phyloP scores from a whole-genome alignment of 495 filamentous ascomycete genomes.

The Neurospora sp. region DNA sequence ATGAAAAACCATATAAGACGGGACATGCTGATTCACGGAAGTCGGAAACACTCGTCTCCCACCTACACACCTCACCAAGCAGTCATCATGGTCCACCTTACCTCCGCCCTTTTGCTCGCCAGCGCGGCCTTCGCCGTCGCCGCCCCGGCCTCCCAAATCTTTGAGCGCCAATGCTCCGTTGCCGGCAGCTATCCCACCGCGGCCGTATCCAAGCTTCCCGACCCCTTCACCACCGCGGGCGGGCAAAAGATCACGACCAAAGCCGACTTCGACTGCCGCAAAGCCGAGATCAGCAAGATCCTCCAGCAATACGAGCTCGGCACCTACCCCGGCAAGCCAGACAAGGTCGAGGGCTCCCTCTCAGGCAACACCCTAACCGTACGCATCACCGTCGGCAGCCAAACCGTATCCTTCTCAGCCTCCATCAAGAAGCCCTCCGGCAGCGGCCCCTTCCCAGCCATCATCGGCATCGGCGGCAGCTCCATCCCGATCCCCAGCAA shows the following conservation, averaged over 20 bases:
- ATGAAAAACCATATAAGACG: slow-evolving; percentile 9
- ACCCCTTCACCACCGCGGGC: slow-evolving; percentile 40
- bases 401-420: slow-evolving; percentile 35
- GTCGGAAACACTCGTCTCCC: neutral
- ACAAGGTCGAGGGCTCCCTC: slow-evolving; percentile 33
- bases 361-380: slow-evolving; percentile 32
- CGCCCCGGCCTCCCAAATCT: slow-evolving; percentile 31
- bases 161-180: slow-evolving; percentile 31
- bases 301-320: slow-evolving; percentile 45
- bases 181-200: slow-evolving; percentile 17
- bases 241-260: slow-evolving; percentile 35
- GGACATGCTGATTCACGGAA: neutral
- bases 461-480: slow-evolving; percentile 39
- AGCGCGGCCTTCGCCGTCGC: slow-evolving; percentile 30
- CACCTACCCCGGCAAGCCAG: slow-evolving; percentile 31
- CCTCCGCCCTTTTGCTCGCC: slow-evolving; percentile 31
- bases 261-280: slow-evolving; percentile 40
- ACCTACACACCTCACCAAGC: neutral
- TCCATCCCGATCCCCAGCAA: slow-evolving; percentile 36
- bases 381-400: slow-evolving; percentile 33
- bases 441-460: slow-evolving; percentile 35
- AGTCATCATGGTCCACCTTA: slow-evolving; percentile 30
- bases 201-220: slow-evolving; percentile 33
- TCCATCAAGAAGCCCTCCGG: slow-evolving; percentile 34
- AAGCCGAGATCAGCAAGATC: slow-evolving; percentile 39